These are phyloP conservation scores for Pleodorina starrii DNA, from an alignment of 139 green algal genomes.

Conservation along the genomic window DNA sequence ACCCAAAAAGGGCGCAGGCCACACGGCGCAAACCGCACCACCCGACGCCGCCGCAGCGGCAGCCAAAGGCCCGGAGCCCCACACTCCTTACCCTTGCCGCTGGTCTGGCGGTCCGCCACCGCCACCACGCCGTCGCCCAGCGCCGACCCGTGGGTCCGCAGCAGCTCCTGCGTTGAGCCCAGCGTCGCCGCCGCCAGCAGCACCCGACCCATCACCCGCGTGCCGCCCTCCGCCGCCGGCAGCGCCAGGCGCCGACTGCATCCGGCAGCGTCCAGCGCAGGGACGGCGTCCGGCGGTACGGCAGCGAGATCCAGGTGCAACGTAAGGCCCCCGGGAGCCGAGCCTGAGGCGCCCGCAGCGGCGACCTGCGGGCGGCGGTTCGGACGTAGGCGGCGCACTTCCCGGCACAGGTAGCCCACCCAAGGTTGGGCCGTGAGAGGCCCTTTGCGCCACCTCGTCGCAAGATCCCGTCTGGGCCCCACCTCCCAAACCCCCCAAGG, in stretches of 20 bases:
- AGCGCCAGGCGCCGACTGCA: neutral
- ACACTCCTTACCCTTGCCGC: slow-evolving; percentile 87
- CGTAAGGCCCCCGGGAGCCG: neutral
- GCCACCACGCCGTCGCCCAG: slow-evolving; percentile 77
- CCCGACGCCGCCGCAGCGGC: no score
- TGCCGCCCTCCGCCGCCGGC: neutral
- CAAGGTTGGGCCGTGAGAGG: no score
- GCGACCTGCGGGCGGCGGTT: neutral
- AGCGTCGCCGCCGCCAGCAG: slow-evolving; percentile 64
- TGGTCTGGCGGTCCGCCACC: slow-evolving; percentile 80
- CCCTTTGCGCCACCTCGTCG: no score
- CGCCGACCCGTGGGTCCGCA: slow-evolving; percentile 34
- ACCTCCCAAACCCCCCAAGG: no score
- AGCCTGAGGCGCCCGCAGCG: neutral
- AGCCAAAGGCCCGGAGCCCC: no score
- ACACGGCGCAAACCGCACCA: no score
- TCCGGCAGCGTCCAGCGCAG: slow-evolving; percentile 5
- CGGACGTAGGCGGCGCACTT: no score
- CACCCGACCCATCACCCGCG: slow-evolving; percentile 57
- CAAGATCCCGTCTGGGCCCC: no score
- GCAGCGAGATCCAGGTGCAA: neutral
- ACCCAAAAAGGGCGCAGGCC: no score
- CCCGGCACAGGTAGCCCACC: no score
- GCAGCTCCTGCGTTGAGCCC: slow-evolving; percentile 79
- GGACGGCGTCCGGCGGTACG: neutral